Percentiles rank a stretch among this genome's conserved stretches.
These are phyloP conservation scores for Paragyromitra xinjiangensis DNA, from an alignment of 495 filamentous ascomycete species.

Conservation along the genomic window DNA sequence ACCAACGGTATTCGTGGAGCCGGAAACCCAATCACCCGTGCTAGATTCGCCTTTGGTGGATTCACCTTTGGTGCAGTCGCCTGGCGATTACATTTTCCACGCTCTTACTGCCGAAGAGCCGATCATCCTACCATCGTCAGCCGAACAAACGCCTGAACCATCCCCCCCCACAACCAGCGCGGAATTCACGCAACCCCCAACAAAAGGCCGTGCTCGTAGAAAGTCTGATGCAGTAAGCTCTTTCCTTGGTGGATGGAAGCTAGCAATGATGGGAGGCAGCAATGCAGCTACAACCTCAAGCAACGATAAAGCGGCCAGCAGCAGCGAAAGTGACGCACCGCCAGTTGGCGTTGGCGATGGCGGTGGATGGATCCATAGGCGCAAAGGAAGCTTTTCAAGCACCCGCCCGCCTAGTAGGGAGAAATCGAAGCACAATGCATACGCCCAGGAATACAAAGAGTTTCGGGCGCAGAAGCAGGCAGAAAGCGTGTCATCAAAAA, in stretches of 20 bases:
- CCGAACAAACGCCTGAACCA: slow-evolving; percentile 38
- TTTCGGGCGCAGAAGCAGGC: slow-evolving; percentile 51
- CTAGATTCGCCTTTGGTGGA: slow-evolving; percentile 27
- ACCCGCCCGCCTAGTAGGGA: slow-evolving; percentile 55
- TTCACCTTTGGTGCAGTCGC: slow-evolving; percentile 32
- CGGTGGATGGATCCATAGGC: slow-evolving; percentile 55
- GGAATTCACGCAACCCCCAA: slow-evolving; percentile 34
- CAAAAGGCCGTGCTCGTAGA: slow-evolving; percentile 28
- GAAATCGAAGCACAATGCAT: slow-evolving; percentile 46
- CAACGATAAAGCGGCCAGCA: slow-evolving; percentile 20
- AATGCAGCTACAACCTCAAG: slow-evolving; percentile 10
- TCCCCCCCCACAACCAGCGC: slow-evolving; percentile 19
- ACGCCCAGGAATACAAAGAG: slow-evolving; percentile 55
- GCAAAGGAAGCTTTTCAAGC: slow-evolving; percentile 55
- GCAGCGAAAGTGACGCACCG: slow-evolving; percentile 38
- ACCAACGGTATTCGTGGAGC: slow-evolving; percentile 35
- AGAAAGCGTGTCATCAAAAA: slow-evolving; percentile 35
- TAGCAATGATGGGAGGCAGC: slow-evolving; percentile 52
- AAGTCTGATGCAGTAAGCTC: slow-evolving; percentile 50
- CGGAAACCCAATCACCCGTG: slow-evolving; percentile 20
- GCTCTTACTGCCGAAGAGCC: slow-evolving; percentile 54
- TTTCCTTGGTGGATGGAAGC: slow-evolving; percentile 55
- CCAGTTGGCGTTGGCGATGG: slow-evolving; percentile 55
- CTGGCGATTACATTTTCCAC: slow-evolving; percentile 47
- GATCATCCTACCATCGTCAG: slow-evolving; percentile 53